Evolutionary conservation across 169 alveolate species (phyloP), one percentile per base, ranked within the genome.

Genomic region (Cyclospora cayetanensis): DNA sequence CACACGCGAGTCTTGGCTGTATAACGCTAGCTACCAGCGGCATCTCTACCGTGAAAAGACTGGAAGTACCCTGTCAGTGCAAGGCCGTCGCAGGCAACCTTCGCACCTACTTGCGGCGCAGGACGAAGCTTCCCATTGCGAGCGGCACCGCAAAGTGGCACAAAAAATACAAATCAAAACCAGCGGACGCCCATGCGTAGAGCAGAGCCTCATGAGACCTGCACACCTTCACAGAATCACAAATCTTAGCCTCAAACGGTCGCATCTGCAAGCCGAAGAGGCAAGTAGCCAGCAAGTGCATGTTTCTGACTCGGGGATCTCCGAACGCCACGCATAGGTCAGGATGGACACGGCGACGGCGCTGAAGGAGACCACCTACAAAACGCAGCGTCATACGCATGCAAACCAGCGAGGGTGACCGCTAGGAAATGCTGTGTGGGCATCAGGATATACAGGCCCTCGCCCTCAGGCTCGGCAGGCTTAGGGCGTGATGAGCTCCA

Each of bases 151-250:
- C 72, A 60, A 20, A 60, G 29, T 60, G 72, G 35, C 72, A 60
- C 72, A 60, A 60, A 29, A 60, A 60, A 60, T 60, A 60, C n/a
- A 60, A 60, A 18, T 60, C 72, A 11, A 60, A 18, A 11, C 72
- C 72, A 9, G 72, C 72, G 29, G 72, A 60, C 35, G 72, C 72
- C 72, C 72, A 60, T 22, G 72, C 72, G 72, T 60, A 60, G 34
- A 60, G 72, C 29, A 60, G 29, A 9, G 34, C 20, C 35, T 60
- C 72, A 22, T 29, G 20, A 22, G 72, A 60, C 72, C 72, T 60
- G 72, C n/a, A 18, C 34, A 4, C 20, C 12, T 20, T 12, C 18
- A 50, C 9, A 50, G n/a, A 50, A 50, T 18, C 60, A 9, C 18
- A 50, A 50, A 12, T 12, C 9, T 12, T 18, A 50, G 18, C 60